phyloP scores from a whole-genome alignment of 371 early-diverging fungal genomes.

The Spiromyces aspiralis region DNA sequence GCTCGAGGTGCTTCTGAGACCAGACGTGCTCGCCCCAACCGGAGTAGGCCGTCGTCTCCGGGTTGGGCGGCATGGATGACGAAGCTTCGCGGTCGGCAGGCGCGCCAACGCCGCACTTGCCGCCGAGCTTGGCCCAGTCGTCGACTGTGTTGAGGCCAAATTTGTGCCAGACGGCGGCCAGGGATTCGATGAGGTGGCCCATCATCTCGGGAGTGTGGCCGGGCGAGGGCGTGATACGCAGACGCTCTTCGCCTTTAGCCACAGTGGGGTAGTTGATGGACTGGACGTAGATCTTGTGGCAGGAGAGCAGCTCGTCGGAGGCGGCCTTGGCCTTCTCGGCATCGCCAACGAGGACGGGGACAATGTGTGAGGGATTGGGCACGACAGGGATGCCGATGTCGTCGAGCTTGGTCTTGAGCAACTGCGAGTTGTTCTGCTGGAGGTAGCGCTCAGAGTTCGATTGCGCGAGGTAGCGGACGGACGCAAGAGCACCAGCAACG shows the following conservation, averaged over 20 bases:
- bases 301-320: conserved; percentile 72
- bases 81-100: conserved; percentile 13
- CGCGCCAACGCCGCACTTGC: conserved; percentile 75
- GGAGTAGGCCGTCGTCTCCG: neutral
- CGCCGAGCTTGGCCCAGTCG: conserved; percentile 77
- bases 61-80: conserved; percentile 7
- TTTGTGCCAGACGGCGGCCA: conserved; percentile 73
- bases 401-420: conserved; percentile 65
- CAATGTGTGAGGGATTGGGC: conserved; percentile 97
- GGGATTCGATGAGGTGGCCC: conserved; percentile 63
- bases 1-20: conserved; percentile 20
- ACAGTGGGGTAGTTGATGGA: conserved; percentile 97
- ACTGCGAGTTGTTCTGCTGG: conserved; percentile 81
- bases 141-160: conserved; percentile 61
- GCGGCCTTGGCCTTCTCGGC: conserved; percentile 85
- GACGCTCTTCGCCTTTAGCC: conserved; percentile 85
- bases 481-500: conserved; percentile 78
- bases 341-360: conserved; percentile 92
- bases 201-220: conserved; percentile 73
- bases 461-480: conserved; percentile 73
- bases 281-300: conserved; percentile 92
- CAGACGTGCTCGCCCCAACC: conserved; percentile 22
- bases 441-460: conserved; percentile 68
- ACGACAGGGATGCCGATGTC: conserved; percentile 86
- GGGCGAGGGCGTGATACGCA: conserved; percentile 95